Evolutionary conservation across 2,329 filamentous ascomycete species (phyloP), one percentile per base, ranked within the genome.

Genomic region (Cordyceps pruinosa): DNA sequence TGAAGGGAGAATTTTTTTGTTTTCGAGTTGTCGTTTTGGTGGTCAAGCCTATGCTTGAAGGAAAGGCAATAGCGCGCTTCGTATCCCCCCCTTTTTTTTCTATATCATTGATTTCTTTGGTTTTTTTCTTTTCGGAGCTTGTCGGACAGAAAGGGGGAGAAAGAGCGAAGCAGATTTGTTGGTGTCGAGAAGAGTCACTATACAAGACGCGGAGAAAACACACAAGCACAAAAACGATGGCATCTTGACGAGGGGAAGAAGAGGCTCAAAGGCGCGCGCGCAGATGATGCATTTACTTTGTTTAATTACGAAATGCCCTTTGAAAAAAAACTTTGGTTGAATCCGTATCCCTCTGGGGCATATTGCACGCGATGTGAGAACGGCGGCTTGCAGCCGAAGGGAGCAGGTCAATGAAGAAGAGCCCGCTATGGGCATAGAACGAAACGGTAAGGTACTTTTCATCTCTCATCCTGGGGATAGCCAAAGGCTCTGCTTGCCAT

Each of bases 221-320:
- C 26, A 41, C n/a, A n/a, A n/a, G n/a, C n/a, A n/a, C n/a, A n/a
- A n/a, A 46, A 51, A 46, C 26, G 17, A 19, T 41, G 41, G 32
- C 42, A 39, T 57, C 30, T 50, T 42, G 41, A 52, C 25, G 51
- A 49, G 25, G 9, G 44, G 8, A 37, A 37, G n/a, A 61, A 54
- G 50, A 45, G 47, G 47, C 39, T 44, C 25, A 45, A 28, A 41
- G 50, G 48, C 19, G 49, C 25, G 49, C 25, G 39, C 39, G 39
- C 46, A 39, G 49, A 32, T 37, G 51, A 51, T 55, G 58, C 57
- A 60, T 57, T 52, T 61, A 61, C 54, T 61, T 57, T 61, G 60
- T 61, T 59, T 61, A 39, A 57, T 32, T 17, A 37, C 30, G 39
- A 52, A 34, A 45, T 25, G 30, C 25, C 17, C 19, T 42, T 42